phyloP scores from a whole-genome alignment of 208 protist genomes.

The Tritrichomonas musculus region DNA sequence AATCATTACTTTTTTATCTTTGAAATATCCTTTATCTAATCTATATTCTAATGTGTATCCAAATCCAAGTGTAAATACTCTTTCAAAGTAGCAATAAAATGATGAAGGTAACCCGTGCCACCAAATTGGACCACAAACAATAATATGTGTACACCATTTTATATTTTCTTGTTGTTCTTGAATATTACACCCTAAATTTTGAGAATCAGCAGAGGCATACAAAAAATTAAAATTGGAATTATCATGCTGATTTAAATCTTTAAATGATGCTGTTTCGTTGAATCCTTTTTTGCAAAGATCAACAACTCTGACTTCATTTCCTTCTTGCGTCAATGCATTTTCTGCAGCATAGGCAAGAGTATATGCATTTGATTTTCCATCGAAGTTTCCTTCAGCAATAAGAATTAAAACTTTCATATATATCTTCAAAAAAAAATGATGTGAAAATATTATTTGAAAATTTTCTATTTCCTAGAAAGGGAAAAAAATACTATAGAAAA shows the following conservation, averaged over 20 bases:
- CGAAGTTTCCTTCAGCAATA: neutral
- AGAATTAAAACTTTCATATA: neutral
- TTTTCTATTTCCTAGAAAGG: no score
- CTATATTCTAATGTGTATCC: neutral
- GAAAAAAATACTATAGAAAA: neutral
- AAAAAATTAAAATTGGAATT: neutral
- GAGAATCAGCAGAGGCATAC: neutral
- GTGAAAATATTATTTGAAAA: neutral
- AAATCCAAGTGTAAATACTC: neutral
- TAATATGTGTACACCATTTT: neutral
- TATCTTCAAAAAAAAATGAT: neutral
- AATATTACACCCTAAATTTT: neutral
- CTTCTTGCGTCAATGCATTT: neutral
- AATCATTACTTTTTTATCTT: neutral
- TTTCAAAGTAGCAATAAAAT: neutral
- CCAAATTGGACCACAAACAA: neutral
- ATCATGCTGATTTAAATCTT: neutral
- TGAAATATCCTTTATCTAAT: neutral
- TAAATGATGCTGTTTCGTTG: neutral
- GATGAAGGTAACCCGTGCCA: neutral
- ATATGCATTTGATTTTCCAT: neutral
- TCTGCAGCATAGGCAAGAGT: neutral
- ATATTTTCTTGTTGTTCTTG: neutral
- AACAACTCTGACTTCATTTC: neutral
- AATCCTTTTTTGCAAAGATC: neutral